Evolutionary conservation across 1,139 yeast genomes (phyloP).

Genomic region (Eremothecium cymbalariae): DNA sequence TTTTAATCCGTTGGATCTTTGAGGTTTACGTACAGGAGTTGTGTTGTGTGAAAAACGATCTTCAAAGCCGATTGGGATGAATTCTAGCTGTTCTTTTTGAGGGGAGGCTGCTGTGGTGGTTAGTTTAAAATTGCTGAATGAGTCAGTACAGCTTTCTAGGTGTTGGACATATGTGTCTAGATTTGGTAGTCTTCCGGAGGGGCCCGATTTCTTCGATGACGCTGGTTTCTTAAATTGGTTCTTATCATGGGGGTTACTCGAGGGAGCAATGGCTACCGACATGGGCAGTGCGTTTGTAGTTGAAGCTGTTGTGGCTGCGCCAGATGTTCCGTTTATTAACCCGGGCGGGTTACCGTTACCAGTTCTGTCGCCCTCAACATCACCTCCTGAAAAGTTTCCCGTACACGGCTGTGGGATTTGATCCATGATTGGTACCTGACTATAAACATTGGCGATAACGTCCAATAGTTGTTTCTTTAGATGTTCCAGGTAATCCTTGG

Average conservation of each 20-base stretch:
- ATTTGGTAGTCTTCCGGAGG: not conserved
- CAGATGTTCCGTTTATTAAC: no score
- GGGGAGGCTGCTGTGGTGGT: not conserved
- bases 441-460: conserved; percentile 13
- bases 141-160: not conserved
- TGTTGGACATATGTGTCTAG: no score
- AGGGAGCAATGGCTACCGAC: no score
- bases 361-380: no score
- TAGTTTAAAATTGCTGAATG: not conserved
- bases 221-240: no score
- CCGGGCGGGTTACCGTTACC: no score
- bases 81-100: conserved; percentile 13
- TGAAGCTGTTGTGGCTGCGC: no score
- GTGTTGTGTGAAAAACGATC: conserved; percentile 6
- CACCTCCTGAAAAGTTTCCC: no score
- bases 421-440: conserved; percentile 8
- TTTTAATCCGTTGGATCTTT: not conserved
- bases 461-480: conserved; percentile 15
- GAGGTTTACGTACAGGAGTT: conserved; percentile 1
- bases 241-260: no score
- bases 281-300: no score
- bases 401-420: no score
- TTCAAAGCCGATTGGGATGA: conserved; percentile 22
- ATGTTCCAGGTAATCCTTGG: conserved; percentile 14
- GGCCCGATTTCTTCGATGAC: conserved; percentile 1